Percentiles rank a stretch among this genome's conserved stretches.
These are phyloP conservation scores for Penicillium diatomitis DNA, from an alignment of 495 filamentous ascomycete species.

Conservation along the genomic window DNA sequence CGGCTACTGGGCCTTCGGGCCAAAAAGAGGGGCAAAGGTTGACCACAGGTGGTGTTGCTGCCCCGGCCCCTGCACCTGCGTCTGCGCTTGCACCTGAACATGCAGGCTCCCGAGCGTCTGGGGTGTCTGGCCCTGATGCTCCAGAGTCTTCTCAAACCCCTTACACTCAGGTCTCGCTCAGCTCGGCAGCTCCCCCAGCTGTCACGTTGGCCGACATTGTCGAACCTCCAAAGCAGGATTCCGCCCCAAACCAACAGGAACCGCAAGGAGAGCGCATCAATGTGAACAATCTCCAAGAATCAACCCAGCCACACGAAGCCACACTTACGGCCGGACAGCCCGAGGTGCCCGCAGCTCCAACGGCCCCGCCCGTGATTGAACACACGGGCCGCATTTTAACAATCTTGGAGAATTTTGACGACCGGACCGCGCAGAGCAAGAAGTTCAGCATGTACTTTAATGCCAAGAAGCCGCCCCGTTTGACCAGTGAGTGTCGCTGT, in stretches of 20 bases:
- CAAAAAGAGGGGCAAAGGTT: too few relatives aligned
- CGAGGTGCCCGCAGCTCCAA: constrained; percentile 16
- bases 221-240: constrained; percentile 4
- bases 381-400: constrained; percentile 43
- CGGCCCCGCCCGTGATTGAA: constrained; percentile 36
- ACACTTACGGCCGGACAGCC: constrained; percentile 10
- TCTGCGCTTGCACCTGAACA: neutral
- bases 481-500: constrained; percentile 34
- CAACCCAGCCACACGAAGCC: constrained; percentile 6
- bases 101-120: too few relatives aligned
- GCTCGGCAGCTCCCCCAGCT: constrained; percentile 6
- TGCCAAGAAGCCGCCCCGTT: constrained; percentile 38
- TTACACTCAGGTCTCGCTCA: neutral
- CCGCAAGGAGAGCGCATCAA: neutral
- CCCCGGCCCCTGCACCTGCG: constrained; percentile 1
- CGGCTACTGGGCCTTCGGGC: too few relatives aligned
- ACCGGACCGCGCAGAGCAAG: constrained; percentile 39
- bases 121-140: neutral
- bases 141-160: constrained; percentile 7
- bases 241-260: constrained; percentile 1
- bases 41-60: neutral
- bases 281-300: neutral
- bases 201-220: constrained; percentile 13
- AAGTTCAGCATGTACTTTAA: constrained; percentile 46
- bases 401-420: constrained; percentile 47